Percentiles rank a stretch among this genome's conserved stretches.
These are phyloP conservation scores for Hyaloscypha variabilis DNA, from an alignment of 495 filamentous ascomycete species.

Conservation along the genomic window DNA sequence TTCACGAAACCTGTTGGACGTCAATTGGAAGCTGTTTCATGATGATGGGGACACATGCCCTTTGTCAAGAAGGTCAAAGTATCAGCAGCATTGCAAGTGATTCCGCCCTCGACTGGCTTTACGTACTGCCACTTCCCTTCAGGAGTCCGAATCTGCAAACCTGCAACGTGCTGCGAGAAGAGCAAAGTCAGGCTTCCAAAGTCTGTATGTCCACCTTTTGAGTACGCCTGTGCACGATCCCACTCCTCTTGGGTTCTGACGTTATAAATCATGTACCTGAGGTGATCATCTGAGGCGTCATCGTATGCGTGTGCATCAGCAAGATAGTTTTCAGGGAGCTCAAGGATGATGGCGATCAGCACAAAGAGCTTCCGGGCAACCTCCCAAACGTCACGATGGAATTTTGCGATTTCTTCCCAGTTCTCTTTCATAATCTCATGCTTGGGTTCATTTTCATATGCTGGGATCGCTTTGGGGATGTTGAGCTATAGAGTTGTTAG, in stretches of 20 bases:
- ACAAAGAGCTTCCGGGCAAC: conserved; percentile 47
- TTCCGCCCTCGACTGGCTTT: conserved; percentile 50
- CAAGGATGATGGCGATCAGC: conserved; percentile 52
- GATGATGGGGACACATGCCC: background rate
- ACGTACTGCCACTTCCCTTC: conserved; percentile 53
- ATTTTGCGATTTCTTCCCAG: conserved; percentile 44
- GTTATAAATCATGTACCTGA: conserved; percentile 58
- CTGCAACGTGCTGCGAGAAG: conserved; percentile 55
- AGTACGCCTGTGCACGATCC: conserved; percentile 28
- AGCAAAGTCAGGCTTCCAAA: conserved; percentile 58
- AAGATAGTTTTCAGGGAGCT: conserved; percentile 53
- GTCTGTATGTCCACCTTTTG: conserved; percentile 52
- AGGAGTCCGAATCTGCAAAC: conserved; percentile 48
- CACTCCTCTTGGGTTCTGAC: conserved; percentile 41
- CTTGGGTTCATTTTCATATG: conserved; percentile 38
- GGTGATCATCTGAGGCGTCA: conserved; percentile 45
- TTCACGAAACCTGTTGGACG: conserved; percentile 43
- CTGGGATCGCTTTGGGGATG: conserved; percentile 50
- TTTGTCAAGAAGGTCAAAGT: conserved; percentile 45
- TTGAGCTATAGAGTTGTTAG: conserved; percentile 39
- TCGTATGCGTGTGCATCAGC: conserved; percentile 51
- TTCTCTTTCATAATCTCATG: conserved; percentile 30
- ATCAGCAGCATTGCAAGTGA: conserved; percentile 56
- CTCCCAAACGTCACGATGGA: conserved; percentile 45
- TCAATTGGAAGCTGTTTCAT: conserved; percentile 21